These are phyloP conservation scores for Mycoemilia scoparia DNA, from an alignment of 192 early-diverging fungal genomes.

Conservation along the genomic window DNA sequence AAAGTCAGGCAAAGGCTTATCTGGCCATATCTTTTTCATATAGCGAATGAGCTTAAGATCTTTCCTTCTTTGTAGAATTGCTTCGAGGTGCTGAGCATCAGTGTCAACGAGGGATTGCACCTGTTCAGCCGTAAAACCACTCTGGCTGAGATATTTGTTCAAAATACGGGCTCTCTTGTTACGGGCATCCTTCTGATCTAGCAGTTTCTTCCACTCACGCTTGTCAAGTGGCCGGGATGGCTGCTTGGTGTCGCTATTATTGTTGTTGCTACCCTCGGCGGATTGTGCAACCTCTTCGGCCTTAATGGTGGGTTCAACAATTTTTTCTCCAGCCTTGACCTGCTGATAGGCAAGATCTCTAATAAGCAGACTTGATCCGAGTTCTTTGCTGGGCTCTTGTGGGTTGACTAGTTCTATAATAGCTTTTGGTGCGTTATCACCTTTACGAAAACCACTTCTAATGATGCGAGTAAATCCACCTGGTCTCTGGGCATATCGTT, in stretches of 20 bases:
- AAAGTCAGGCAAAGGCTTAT: too few relatives aligned
- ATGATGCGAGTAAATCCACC: slow-evolving; percentile 87
- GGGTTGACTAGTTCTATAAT: slow-evolving; percentile 82
- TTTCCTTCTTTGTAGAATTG: slow-evolving; percentile 7
- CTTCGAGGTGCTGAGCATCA: slow-evolving; percentile 9
- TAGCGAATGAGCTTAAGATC: slow-evolving; percentile 11
- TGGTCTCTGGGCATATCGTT: slow-evolving; percentile 51
- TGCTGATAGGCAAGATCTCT: slow-evolving; percentile 25
- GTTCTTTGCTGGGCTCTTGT: slow-evolving; percentile 42
- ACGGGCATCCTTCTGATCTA: slow-evolving; percentile 11
- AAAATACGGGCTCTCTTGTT: slow-evolving; percentile 19
- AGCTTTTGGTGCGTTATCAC: slow-evolving; percentile 75
- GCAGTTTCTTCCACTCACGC: slow-evolving; percentile 15
- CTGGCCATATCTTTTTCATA: slow-evolving; percentile 22
- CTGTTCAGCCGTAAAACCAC: slow-evolving; percentile 9
- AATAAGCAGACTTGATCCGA: slow-evolving; percentile 33
- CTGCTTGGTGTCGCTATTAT: neutral
- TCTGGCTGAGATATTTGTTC: slow-evolving; percentile 16
- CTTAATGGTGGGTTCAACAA: slow-evolving; percentile 12
- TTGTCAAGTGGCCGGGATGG: slow-evolving; percentile 5
- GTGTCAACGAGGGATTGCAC: slow-evolving; percentile 21
- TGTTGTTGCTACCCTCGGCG: neutral
- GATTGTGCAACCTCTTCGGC: neutral
- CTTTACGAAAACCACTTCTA: slow-evolving; percentile 50
- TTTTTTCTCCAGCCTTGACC: slow-evolving; percentile 12